Base-by-base conservation (phyloP, 192 early-diverging fungal genomes). In the Umbelopsis isabellina region DNA sequence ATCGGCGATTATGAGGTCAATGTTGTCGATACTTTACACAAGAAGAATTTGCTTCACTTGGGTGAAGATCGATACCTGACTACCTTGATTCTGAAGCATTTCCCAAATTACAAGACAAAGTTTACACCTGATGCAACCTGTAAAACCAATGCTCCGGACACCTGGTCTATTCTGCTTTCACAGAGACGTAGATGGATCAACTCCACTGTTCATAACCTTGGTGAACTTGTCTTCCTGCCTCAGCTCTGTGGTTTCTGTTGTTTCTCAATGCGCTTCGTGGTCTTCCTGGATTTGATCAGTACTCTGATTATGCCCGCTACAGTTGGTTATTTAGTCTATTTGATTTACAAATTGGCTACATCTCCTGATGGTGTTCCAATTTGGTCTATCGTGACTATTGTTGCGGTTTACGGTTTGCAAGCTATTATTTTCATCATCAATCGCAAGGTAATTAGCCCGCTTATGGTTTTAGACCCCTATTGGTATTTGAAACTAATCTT, bases 121-220 rank as follows among this genome's bases (percentile, higher is more conserved):
- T 99, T 98, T 74, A 93, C 93, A 4, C 85, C 94, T 3, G 93
- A 97, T 51, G 98, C 98, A 13, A 87, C 92, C 71, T 98, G 97
- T 80, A 89, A 86, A 78, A 99, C 98, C 45, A 92, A 88, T 50
- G 98, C 94, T 10, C 98, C 98, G 6, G 98, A 98, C 73, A 88
- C 88, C 71, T 97, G 95, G 91, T 82, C 87, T 58, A 90, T 99
- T 37, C 80, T 99, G 55, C 79, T 99, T 27, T 99, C 98, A 6
- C 98, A 99, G 80, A 92, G 98, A 68, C 95, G 98, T 82, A 92
- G 98, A 73, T 99, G 98, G 98, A 99, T 99, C 75, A 99, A 99
- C 85, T 98, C 96, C 46, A 99, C 98, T 4, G 93, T 99, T 9
- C 98, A 99, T 86, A 99, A 99, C 77, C 83, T 98, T 75, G 89